Conservation (phyloP, 2,329 filamentous ascomycete genomes). For the Peltaster fructicola region DNA sequence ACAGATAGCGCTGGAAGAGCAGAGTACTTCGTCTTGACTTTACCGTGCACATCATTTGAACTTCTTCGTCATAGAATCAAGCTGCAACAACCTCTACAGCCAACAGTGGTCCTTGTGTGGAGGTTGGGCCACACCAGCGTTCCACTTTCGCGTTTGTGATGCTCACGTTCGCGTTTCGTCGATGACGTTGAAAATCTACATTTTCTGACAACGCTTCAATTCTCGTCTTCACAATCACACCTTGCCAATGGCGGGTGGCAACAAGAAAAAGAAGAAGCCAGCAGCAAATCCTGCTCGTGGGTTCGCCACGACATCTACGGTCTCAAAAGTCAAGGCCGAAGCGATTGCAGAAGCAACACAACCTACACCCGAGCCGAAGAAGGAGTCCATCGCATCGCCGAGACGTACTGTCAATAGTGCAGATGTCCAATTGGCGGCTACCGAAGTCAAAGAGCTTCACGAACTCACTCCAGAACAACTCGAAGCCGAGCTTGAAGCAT, state of each 20-base stretch:
- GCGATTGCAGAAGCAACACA: constrained; percentile 12
- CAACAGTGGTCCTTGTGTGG: too few relatives aligned
- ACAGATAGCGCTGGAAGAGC: background rate
- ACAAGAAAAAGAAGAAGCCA: constrained; percentile 84
- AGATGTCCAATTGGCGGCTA: constrained; percentile 3
- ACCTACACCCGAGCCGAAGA: constrained; percentile 2
- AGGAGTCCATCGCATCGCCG: too few relatives aligned
- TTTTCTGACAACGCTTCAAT: background rate
- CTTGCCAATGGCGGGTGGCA: constrained; percentile 11
- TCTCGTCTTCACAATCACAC: background rate
- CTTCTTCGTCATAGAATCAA: background rate
- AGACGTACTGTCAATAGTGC: too few relatives aligned
- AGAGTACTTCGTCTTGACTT: background rate
- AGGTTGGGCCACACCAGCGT: too few relatives aligned
- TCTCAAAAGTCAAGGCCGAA: constrained; percentile 52
- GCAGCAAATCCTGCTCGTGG: constrained; percentile 74
- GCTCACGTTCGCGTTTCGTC: too few relatives aligned
- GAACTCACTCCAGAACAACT: constrained; percentile 70
- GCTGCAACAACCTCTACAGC: too few relatives aligned
- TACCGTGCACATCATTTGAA: background rate
- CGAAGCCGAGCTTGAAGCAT: constrained; percentile 71
- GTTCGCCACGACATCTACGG: constrained; percentile 83
- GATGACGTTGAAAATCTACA: background rate
- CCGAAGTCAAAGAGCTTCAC: constrained; percentile 24
- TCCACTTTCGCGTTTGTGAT: too few relatives aligned